These are phyloP conservation scores for Collybiopsis confluens DNA, from an alignment of 768 basidiomycete species.

Conservation along the genomic window DNA sequence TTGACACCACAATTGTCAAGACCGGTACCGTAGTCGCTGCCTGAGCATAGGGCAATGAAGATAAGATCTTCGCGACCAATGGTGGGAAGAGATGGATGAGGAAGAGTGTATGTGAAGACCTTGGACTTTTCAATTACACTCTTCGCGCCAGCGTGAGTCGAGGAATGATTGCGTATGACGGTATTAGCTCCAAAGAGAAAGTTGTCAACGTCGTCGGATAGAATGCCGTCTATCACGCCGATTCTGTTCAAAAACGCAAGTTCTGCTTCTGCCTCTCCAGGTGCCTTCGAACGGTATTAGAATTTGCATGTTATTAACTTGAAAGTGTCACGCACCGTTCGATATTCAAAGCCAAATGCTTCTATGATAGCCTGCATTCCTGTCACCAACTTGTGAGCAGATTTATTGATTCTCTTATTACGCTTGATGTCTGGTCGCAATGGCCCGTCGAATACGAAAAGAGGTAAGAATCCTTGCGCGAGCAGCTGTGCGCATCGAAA, in stretches of 20 bases:
- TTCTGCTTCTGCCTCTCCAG: constrained; percentile 84
- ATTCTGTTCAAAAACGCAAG: constrained; percentile 74
- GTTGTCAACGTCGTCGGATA: constrained; percentile 93
- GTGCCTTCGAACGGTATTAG: constrained; percentile 22
- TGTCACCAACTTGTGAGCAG: constrained; percentile 59
- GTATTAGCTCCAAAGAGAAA: constrained; percentile 84
- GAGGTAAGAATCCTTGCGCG: constrained; percentile 73
- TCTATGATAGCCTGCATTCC: constrained; percentile 78
- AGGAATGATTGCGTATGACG: constrained; percentile 78
- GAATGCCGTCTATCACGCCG: constrained; percentile 81
- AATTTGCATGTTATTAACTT: constrained; percentile 16
- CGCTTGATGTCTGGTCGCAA: constrained; percentile 79
- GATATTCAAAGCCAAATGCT: constrained; percentile 78
- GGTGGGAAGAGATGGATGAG: constrained; percentile 38
- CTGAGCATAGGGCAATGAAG: constrained; percentile 80
- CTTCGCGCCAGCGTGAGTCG: constrained; percentile 62
- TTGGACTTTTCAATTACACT: constrained; percentile 76
- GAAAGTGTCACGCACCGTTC: constrained; percentile 39
- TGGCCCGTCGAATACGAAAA: constrained; percentile 92
- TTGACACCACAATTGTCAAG: constrained; percentile 62
- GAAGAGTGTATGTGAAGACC: constrained; percentile 38
- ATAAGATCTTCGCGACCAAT: constrained; percentile 64
- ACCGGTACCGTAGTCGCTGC: constrained; percentile 84
- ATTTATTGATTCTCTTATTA: constrained; percentile 64
- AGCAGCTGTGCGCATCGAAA: constrained; percentile 81